Conservation (phyloP, 2,329 filamentous ascomycete species). For the Magnaporthales sp. region DNA sequence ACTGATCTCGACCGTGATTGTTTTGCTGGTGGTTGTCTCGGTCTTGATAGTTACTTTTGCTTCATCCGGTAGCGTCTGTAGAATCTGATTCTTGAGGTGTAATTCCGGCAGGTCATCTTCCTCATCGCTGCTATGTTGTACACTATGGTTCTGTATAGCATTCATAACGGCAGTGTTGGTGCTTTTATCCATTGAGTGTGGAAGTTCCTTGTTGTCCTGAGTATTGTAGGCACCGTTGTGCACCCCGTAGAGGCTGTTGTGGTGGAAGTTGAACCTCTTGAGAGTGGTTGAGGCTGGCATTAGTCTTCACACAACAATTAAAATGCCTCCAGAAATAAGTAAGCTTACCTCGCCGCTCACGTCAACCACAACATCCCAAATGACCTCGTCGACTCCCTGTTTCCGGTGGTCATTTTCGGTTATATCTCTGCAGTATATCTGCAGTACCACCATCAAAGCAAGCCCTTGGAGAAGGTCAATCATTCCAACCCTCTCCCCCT, state of each 20-base stretch:
- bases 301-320: not conserved
- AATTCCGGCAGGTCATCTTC: conserved; percentile 36
- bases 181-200: conserved; percentile 12
- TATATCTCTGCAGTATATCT: conserved; percentile 44
- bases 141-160: conserved; percentile 20
- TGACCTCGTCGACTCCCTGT: conserved; percentile 42
- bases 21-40: conserved; percentile 50
- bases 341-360: conserved; percentile 28
- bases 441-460: conserved; percentile 52
- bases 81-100: conserved; percentile 43
- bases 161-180: conserved; percentile 25
- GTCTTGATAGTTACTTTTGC: conserved; percentile 53
- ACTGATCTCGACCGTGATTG: conserved; percentile 54
- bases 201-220: conserved; percentile 12
- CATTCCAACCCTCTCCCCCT: conserved; percentile 51
- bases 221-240: conserved; percentile 17
- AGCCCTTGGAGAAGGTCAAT: conserved; percentile 53
- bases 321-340: no score
- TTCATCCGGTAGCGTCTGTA: conserved; percentile 43
- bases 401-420: conserved; percentile 39
- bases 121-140: conserved; percentile 19
- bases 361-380: conserved; percentile 60
- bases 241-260: conserved; percentile 20
- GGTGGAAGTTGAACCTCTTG: conserved; percentile 2
- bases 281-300: not conserved